These are phyloP conservation scores for Bretschneidera sinensis DNA, from an alignment of 345 rosid genomes.

Conservation along the genomic window DNA sequence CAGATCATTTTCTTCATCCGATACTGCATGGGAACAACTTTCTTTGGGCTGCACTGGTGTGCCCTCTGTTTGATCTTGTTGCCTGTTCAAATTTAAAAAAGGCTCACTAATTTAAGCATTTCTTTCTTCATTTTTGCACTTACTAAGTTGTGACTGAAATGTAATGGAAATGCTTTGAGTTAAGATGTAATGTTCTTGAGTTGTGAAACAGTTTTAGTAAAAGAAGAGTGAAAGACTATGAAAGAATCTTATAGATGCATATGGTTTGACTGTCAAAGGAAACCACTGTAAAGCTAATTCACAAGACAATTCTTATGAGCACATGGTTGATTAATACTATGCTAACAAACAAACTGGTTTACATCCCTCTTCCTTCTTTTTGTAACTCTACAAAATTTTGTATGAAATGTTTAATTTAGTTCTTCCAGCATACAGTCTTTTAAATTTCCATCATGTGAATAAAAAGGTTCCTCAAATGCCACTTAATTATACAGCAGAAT, in stretches of 20 bases:
- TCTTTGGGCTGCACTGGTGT: constrained; percentile 35
- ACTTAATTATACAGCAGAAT: too few relatives aligned
- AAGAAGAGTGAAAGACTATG: too few relatives aligned
- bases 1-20: constrained; percentile 55
- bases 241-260: neutral
- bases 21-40: constrained; percentile 31
- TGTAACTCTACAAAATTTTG: neutral
- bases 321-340: neutral
- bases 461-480: too few relatives aligned
- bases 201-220: neutral
- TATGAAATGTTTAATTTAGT: too few relatives aligned
- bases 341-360: neutral
- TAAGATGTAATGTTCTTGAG: neutral
- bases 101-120: neutral
- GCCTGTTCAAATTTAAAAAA: constrained; percentile 34
- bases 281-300: neutral
- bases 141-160: too few relatives aligned
- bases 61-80: constrained; percentile 51
- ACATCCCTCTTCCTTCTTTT: neutral
- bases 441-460: too few relatives aligned
- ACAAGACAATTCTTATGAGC: neutral
- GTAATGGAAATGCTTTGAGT: neutral
- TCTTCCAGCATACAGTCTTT: too few relatives aligned
- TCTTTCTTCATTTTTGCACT: too few relatives aligned
- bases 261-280: too few relatives aligned